Evolutionary conservation across 495 filamentous ascomycete genomes (phyloP).

Genomic region (Daldinia concentrica): DNA sequence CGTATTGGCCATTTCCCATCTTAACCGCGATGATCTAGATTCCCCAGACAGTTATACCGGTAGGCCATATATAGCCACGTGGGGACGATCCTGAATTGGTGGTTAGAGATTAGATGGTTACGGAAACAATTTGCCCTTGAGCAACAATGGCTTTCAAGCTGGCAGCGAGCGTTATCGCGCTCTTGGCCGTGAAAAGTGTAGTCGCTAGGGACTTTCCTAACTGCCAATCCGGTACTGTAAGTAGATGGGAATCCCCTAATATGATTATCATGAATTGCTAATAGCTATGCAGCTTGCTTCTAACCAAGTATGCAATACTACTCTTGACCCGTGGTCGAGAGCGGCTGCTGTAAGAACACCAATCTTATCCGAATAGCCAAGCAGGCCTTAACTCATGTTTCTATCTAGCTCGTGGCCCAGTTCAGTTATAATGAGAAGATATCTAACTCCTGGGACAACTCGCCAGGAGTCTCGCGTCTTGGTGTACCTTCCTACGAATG

Average conservation of each 20-base stretch:
- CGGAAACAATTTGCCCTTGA: background rate
- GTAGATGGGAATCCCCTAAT: background rate
- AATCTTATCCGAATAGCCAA: background rate
- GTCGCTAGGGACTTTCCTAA: slow-evolving; percentile 37
- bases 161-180: slow-evolving; percentile 10
- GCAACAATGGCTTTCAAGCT: slow-evolving; percentile 12
- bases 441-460: slow-evolving; percentile 64
- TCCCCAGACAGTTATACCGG: background rate
- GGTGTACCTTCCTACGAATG: slow-evolving; percentile 65
- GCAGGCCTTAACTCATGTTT: background rate
- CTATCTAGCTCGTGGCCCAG: slow-evolving; percentile 39
- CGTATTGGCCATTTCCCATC: slow-evolving; percentile 29
- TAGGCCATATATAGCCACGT: slow-evolving; percentile 22
- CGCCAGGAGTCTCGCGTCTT: slow-evolving; percentile 64
- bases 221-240: slow-evolving; percentile 36
- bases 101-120: background rate
- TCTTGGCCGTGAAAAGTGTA: slow-evolving; percentile 10
- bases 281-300: slow-evolving; percentile 44
- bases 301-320: slow-evolving; percentile 56
- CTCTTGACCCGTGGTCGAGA: slow-evolving; percentile 47
- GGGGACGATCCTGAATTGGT: background rate
- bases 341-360: slow-evolving; percentile 52
- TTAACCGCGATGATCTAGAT: slow-evolving; percentile 36
- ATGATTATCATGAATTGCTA: background rate
- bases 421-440: slow-evolving; percentile 59